These are phyloP conservation scores for Omphalotus olearius DNA, from an alignment of 1,284 basidiomycete genomes.

Conservation along the genomic window DNA sequence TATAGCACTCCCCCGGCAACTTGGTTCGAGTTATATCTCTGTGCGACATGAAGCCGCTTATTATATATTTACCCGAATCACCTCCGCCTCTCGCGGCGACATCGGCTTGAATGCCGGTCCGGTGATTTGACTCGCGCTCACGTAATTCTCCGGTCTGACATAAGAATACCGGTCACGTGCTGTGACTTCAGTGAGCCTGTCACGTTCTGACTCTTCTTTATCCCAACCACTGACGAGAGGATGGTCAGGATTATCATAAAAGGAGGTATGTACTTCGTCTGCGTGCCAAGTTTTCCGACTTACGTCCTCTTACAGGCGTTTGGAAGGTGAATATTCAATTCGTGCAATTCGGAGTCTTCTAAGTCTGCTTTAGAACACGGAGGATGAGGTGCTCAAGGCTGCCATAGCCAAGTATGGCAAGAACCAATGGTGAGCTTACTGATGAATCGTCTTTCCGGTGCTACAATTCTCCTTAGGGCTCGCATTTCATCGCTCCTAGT, in stretches of 20 bases:
- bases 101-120: background rate
- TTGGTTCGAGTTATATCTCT: background rate
- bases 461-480: constrained; percentile 56
- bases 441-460: constrained; percentile 7
- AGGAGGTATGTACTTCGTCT: constrained; percentile 57
- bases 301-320: constrained; percentile 40
- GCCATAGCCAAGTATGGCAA: constrained; percentile 98
- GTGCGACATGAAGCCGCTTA: background rate
- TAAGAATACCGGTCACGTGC: background rate
- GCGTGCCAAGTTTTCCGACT: background rate
- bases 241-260: constrained; percentile 94
- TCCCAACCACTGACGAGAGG: background rate
- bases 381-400: constrained; percentile 95
- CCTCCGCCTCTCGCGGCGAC: background rate
- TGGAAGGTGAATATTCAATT: constrained; percentile 53
- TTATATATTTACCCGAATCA: background rate
- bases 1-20: background rate
- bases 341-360: constrained; percentile 1
- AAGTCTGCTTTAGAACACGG: constrained; percentile 69
- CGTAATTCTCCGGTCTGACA: background rate
- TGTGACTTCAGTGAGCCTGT: background rate
- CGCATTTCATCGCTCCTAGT: constrained; percentile 98
- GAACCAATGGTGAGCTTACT: constrained; percentile 76
- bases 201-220: background rate
- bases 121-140: background rate